Percentiles rank a stretch among this genome's conserved stretches.
Conservation (phyloP, 768 basidiomycete genomes). For the Hypholoma sublateritium region DNA sequence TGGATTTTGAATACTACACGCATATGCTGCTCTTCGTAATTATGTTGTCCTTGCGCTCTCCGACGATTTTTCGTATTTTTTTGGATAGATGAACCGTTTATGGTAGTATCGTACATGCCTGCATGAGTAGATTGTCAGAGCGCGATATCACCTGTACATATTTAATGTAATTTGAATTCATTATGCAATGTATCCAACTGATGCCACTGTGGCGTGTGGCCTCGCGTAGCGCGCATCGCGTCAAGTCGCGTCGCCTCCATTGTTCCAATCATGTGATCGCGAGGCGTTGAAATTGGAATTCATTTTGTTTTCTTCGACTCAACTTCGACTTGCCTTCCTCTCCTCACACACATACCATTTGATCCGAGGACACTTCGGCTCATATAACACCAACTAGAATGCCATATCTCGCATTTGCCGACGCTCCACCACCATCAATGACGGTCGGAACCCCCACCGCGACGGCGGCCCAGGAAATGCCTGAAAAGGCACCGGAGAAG, state of each 20-base stretch:
- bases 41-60: neutral
- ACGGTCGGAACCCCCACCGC: neutral
- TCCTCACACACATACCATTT: neutral
- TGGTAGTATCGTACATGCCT: too few species aligned
- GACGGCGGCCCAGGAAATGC: neutral
- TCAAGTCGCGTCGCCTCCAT: neutral
- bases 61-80: too few species aligned
- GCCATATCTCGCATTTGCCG: neutral
- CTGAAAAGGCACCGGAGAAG: neutral
- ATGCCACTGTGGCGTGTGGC: too few species aligned
- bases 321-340: too few species aligned
- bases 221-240: too few species aligned
- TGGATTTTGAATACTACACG: neutral
- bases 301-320: neutral
- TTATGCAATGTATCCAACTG: neutral
- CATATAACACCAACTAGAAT: neutral
- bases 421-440: neutral
- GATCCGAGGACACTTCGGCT: neutral
- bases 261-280: neutral
- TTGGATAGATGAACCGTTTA: too few species aligned
- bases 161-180: neutral
- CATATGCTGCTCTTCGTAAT: neutral
- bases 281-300: neutral
- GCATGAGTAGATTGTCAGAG: too few species aligned
- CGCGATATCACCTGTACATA: neutral